A percentile compares a stretch with the other conserved stretches of the same genome.
Evolutionary conservation across 2,329 filamentous ascomycete species (phyloP).

Genomic region (Cercospora sp.): DNA sequence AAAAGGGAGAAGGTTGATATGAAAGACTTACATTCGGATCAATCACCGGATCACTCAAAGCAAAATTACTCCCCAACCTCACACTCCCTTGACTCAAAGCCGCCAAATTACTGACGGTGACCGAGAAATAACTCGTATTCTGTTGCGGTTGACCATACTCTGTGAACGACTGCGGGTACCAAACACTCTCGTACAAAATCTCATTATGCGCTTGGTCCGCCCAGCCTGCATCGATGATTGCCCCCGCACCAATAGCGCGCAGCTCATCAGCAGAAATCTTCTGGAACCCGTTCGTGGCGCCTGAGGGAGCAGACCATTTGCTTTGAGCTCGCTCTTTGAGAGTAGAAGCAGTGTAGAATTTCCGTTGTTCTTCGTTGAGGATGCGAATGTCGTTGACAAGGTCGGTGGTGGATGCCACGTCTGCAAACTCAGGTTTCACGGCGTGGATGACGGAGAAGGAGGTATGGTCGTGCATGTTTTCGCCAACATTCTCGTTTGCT

Average conservation of each 20-base stretch:
- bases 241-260: constrained; percentile 17
- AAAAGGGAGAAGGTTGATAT: not conserved
- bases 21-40: constrained; percentile 20
- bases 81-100: constrained; percentile 15
- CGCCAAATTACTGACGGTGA: constrained; percentile 16
- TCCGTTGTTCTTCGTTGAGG: constrained; percentile 18
- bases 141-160: constrained; percentile 15
- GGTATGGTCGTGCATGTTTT: constrained; percentile 62
- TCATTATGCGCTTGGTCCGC: constrained; percentile 23
- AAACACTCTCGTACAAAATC: constrained; percentile 23
- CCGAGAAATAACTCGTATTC: constrained; percentile 15
- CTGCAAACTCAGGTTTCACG: constrained; percentile 29
- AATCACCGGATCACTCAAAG: constrained; percentile 18
- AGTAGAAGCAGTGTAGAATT: constrained; percentile 16
- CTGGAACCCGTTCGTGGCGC: constrained; percentile 24
- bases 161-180: constrained; percentile 18
- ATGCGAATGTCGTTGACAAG: constrained; percentile 21
- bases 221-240: constrained; percentile 15
- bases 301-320: constrained; percentile 24
- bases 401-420: constrained; percentile 15
- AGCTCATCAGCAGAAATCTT: constrained; percentile 22
- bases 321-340: constrained; percentile 14
- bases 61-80: constrained; percentile 11
- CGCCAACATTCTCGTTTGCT: constrained; percentile 62
- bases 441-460: constrained; percentile 40